Conservation (phyloP, 2,329 filamentous ascomycete species). For the Acarospora socialis region DNA sequence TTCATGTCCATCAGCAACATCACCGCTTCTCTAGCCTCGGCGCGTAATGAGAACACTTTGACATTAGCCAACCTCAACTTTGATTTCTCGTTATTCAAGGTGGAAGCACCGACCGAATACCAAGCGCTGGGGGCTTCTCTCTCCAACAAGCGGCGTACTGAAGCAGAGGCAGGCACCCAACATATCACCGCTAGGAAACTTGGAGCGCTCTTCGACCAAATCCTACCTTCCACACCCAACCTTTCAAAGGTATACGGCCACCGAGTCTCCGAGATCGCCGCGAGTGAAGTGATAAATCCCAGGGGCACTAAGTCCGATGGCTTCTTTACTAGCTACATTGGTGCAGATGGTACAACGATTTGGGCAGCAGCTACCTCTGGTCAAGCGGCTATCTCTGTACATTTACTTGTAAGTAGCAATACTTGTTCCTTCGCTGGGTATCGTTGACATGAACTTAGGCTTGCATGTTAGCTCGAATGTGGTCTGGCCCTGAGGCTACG, state of each 20-base stretch:
- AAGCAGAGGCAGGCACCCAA: constrained; percentile 25
- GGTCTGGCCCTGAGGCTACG: no score
- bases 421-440: no score
- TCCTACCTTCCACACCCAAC: constrained; percentile 20
- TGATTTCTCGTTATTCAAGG: constrained; percentile 30
- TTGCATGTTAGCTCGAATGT: no score
- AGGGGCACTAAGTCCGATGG: constrained; percentile 3
- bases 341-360: constrained; percentile 13
- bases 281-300: no score
- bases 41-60: constrained; percentile 11
- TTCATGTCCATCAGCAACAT: constrained; percentile 2
- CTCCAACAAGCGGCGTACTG: constrained; percentile 17
- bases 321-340: constrained; percentile 7
- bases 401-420: no score
- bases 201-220: constrained; percentile 25
- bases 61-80: constrained; percentile 24
- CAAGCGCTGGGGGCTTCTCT: constrained; percentile 20
- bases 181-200: constrained; percentile 28
- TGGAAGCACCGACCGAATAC: constrained; percentile 28
- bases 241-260: constrained; percentile 24
- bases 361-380: constrained; percentile 21
- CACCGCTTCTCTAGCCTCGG: constrained; percentile 1
- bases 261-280: constrained; percentile 21
- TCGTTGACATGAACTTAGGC: no score
- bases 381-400: constrained; percentile 16